Base-by-base conservation (phyloP, 176 grass and related monocot species). In the Eleusine indica region DNA sequence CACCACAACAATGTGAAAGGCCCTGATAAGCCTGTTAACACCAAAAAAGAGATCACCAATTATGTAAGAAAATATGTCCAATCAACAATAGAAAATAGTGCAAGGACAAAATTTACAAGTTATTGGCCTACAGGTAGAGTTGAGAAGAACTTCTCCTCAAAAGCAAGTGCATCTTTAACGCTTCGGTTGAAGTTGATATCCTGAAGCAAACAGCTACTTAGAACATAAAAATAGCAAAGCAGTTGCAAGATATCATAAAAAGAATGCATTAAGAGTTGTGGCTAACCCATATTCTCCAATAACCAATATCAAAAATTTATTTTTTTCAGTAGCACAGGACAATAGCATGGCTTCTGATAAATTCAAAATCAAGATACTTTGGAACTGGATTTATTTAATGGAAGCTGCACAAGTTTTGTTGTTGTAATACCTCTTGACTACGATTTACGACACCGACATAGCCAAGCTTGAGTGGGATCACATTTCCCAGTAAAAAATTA, bases 131-230 rank as follows among this genome's bases (percentile, higher is more conserved):
- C 92, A 86, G 91, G 91, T 76, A 94, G 87, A 85, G 90, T 94
- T 8, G 81, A 92, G 82, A 98, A 98, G 77, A 92, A 98, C 37
- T 89, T 95, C 66, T 98, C 89, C 82, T 98, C 96, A 81, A 89
- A 93, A 35, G 91, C 75, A 49, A 98, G 75, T 58, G 93, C 96
- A 83, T 98, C 96, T 87, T 93, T 90, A 81, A 98, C 81, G 70
- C 92, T 98, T 43, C 96, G 89, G 22, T 91, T 98, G 51, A 95
- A 91, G 80, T 98, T 98, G 76, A 98, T 91, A 76, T 95, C 96
- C 96, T 98, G 96, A 78, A 77, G 39, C 21, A 92, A 76, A 39
- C 41, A 72, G 56, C 71, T 52, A 84, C 19, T 82, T 80, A 84
- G 65, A 79, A 53, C 61, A 64, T 44, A 81, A 79, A 82, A 51